Evolutionary conservation across 768 basidiomycete species (phyloP), one percentile per base, ranked within the genome.

Genomic region (Kockovaella imperatae): DNA sequence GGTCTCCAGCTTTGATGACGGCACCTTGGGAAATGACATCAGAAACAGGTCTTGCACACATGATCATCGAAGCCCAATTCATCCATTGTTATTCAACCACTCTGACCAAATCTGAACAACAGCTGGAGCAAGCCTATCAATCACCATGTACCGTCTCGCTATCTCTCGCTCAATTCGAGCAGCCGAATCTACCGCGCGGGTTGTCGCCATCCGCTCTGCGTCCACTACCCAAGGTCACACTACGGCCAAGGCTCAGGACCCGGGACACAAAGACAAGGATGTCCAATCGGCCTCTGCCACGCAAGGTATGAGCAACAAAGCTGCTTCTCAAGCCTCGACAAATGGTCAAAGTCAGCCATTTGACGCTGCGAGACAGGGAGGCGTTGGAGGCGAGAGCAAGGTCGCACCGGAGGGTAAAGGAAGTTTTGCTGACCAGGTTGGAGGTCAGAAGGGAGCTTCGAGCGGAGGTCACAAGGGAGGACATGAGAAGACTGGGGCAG

Each of bases 371-470:
- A 43, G 49, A 26, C 63, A 69, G 50, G 62, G 59, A 32, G 28
- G 42, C 5, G 20, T 28, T 2, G 57, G 49, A 2, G 59, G 56
- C 2, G 38, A 54, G 38, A 23, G 36, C 15, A 62, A 67, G 25
- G 44, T 38, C 14, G 41, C 49, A 15, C 30, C 41, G 5, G 35
- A 56, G 35, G 50, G 49, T 3, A 41, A 35, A 26, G 61, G 54
- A 5, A 48, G 53, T 4, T 57, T 67, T 38, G 57, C 54, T 43
- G 69, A 71, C 49, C 69, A 71, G 34, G 48, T 59, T 23, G 69
- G 65, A 17, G 69, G 67, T 38, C 62, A 68, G 48, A 53, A 56
- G 32, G 59, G 48, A 18, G 25, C 23, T 6, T 5, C 7, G 6
- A 42, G 28, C 6, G 39, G 46, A 18, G 54, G 50, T 7, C 55